Base-by-base conservation (phyloP, 441 rosid species). In the Mallotus japonicus region DNA sequence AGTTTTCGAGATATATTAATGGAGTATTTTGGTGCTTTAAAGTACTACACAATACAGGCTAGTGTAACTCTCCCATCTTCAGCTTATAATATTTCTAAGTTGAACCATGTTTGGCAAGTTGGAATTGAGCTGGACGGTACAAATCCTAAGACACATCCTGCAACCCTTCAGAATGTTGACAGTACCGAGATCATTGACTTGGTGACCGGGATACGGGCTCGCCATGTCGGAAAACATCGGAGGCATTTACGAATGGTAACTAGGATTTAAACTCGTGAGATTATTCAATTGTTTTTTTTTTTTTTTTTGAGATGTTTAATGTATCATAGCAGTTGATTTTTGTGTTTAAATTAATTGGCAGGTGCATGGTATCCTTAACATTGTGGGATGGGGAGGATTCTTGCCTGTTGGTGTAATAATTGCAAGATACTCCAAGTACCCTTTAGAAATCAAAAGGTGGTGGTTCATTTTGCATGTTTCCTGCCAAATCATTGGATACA, bases 21-120 rank as follows among this genome's bases (percentile, higher is more conserved):
- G 15, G 62, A 57, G 0, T 73, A 80, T 66, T 0, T 1, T 6
- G 17, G 0, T 0, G 2, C 3, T 0, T 17, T 34, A 0, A 70
- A 77, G 7, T 76, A 60, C 50, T 73, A 69, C 49, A 22, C 65
- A 0, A 65, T 88, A 19, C 65, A 42, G 1, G 83, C 83, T 7
- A 78, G 65, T 0, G 4, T 88, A 4, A 11, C 79, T 20, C 79
- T 86, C 44, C 83, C 85, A n/a, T 2, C 61, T 3, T 16, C 60
- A 2, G 49, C 0, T 15, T 86, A 83, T 64, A 58, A 85, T 19
- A 19, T 83, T 40, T 73, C 79, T 3, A 73, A 57, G 53, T 54
- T 88, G 77, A 82, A 83, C 56, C 87, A 83, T 75, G 86, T 85
- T 16, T 85, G 92, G 92, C 89, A 86, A 73, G 77, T 82, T 44